Evolutionary conservation across 768 basidiomycete genomes (phyloP), one percentile per base, ranked within the genome.

Genomic region (Clitopilus hobsonii): DNA sequence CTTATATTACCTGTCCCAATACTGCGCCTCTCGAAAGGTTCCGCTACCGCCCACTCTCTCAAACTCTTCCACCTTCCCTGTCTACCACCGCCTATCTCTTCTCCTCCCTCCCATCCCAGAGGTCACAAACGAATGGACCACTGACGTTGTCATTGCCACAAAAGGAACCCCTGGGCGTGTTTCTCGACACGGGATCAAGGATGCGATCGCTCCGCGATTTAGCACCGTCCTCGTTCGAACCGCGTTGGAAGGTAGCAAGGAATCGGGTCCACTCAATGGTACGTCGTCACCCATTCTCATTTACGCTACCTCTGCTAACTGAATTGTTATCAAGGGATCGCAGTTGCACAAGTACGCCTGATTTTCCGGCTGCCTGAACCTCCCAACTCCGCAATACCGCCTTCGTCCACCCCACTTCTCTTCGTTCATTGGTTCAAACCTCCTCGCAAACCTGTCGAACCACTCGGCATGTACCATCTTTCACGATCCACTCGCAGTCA

Each of bases 321-420:
- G 5, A 45, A 16, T 20, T 23, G 11, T 6, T 14, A 25, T 14
- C 2, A 30, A 67, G 69, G 63, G 4, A 53, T 65, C 5, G 54
- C 58, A 1, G 38, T 67, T 18, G 65, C 64, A 1, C 65, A 67
- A 52, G 61, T 69, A 5, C 54, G 56, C 10, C 62, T 55, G 7
- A 65, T 71, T 20, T 71, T 71, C 36, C 36, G 54, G 26, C 56
- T 69, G 8, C 7, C 30, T 32, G 30, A 32, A 32, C n/a, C n/a
- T n/a, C n/a, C n/a, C n/a, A 16, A 32, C 16, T 32, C 30, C 7
- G 30, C 7, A 32, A 16, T 7, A 16, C 8, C 7, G 30, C 30
- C 30, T 32, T n/a, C n/a, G n/a, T n/a, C n/a, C n/a, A n/a, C n/a
- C n/a, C n/a, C n/a, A n/a, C 30, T 32, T 7, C 30, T 32, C 7